Conservation (phyloP, 306 rosid species). For the Fagus sylvatica region DNA sequence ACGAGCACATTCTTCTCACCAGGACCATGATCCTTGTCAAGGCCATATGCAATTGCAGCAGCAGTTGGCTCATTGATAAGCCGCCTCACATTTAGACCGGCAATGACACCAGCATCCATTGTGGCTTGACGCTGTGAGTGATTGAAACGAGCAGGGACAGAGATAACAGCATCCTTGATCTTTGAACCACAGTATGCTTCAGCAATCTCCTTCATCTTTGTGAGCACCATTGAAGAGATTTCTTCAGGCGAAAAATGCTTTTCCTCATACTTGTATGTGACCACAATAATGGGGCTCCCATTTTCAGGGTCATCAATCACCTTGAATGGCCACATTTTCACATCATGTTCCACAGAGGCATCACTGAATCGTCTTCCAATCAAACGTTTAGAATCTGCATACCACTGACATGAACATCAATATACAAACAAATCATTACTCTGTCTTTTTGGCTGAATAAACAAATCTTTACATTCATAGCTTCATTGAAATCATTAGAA, state of each 20-base stretch:
- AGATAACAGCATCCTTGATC: slow-evolving; percentile 37
- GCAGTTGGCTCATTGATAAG: slow-evolving; percentile 46
- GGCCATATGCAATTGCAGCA: slow-evolving; percentile 51
- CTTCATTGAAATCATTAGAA: too few species aligned
- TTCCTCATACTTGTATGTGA: slow-evolving; percentile 34
- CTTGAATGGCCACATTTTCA: slow-evolving; percentile 47
- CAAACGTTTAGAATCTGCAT: slow-evolving; percentile 41
- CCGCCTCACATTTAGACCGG: slow-evolving; percentile 40
- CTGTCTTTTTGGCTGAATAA: too few species aligned
- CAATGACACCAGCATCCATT: slow-evolving; percentile 41
- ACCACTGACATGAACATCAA: too few species aligned
- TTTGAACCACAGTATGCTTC: slow-evolving; percentile 38
- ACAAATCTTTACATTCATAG: too few species aligned
- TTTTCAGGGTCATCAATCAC: slow-evolving; percentile 34
- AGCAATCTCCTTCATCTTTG: slow-evolving; percentile 39
- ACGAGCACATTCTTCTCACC: slow-evolving; percentile 40
- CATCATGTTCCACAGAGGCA: slow-evolving; percentile 34
- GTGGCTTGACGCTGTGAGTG: slow-evolving; percentile 42
- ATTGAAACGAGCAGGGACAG: slow-evolving; percentile 45
- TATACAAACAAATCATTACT: too few species aligned
- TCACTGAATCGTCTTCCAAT: slow-evolving; percentile 44
- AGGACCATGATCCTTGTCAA: slow-evolving; percentile 34
- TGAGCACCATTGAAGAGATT: slow-evolving; percentile 38
- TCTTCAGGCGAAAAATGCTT: slow-evolving; percentile 43
- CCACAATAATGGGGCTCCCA: slow-evolving; percentile 42